phyloP scores from a whole-genome alignment of 495 filamentous ascomycete species.

The Aspergillus hancockii region DNA sequence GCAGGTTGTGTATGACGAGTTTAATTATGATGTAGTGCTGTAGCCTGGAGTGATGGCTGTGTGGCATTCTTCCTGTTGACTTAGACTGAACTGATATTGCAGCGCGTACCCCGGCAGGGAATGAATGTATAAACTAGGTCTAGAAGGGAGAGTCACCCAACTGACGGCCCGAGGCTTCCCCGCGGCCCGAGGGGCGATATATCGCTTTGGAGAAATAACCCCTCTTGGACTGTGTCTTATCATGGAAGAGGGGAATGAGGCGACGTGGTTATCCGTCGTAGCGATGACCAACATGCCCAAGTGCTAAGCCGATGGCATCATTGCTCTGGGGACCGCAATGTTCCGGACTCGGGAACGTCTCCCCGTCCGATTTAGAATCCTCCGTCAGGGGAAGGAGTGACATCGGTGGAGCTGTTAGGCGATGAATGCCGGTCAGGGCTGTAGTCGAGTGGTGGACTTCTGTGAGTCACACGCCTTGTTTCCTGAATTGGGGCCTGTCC shows the following conservation, averaged over 20 bases:
- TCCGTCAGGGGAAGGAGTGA: background rate
- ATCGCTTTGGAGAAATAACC: background rate
- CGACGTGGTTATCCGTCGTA: background rate
- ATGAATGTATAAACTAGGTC: background rate
- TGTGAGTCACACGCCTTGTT: conserved; percentile 2
- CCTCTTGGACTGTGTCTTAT: background rate
- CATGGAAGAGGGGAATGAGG: background rate
- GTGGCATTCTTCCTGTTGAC: background rate
- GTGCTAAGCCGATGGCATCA: background rate
- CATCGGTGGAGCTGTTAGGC: background rate
- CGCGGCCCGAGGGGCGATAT: background rate
- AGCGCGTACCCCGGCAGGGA: background rate
- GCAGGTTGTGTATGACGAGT: background rate
- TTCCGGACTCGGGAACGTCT: background rate
- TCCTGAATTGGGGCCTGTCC: background rate
- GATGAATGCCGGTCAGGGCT: background rate
- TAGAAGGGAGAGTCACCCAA: background rate
- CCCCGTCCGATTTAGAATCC: background rate
- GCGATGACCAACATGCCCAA: background rate
- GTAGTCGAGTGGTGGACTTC: background rate
- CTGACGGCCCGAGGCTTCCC: background rate
- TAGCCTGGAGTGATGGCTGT: background rate
- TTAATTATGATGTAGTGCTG: background rate
- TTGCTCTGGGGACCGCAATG: background rate
- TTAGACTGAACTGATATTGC: background rate